These are phyloP conservation scores for Coemansia sp. DNA, from an alignment of 192 early-diverging fungal species.

Conservation along the genomic window DNA sequence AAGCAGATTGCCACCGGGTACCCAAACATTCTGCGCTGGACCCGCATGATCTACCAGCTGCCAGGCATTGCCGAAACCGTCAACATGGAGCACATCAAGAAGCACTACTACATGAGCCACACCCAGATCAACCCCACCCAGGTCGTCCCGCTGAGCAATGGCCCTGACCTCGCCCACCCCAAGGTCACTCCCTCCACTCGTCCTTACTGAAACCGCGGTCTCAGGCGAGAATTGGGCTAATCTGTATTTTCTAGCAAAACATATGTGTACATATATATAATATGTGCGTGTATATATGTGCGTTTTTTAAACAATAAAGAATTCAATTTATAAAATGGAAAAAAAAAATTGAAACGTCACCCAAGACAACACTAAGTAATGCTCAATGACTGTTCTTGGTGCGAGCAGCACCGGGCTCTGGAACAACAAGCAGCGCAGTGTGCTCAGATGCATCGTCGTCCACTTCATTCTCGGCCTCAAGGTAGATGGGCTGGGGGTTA, in stretches of 20 bases:
- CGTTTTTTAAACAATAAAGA: not conserved
- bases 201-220: slow-evolving; percentile 34
- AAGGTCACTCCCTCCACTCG: slow-evolving; percentile 25
- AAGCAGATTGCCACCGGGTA: slow-evolving; percentile 83
- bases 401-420: not conserved
- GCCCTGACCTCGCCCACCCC: slow-evolving; percentile 53
- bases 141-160: slow-evolving; percentile 72
- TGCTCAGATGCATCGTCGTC: not conserved
- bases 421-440: not conserved
- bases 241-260: too few relatives aligned
- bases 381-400: not conserved
- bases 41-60: slow-evolving; percentile 77
- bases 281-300: not conserved
- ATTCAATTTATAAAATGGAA: not conserved
- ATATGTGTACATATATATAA: not conserved
- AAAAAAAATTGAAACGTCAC: not conserved
- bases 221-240: too few relatives aligned
- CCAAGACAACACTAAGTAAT: too few relatives aligned
- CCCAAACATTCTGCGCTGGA: slow-evolving; percentile 84
- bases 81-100: slow-evolving; percentile 95
- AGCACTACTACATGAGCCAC: slow-evolving; percentile 89
- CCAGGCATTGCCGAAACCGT: slow-evolving; percentile 76
- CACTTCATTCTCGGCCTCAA: slow-evolving; percentile 1
- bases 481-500: slow-evolving; percentile 9
- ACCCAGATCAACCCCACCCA: slow-evolving; percentile 88